Evolutionary conservation across 106 monocot species (phyloP), one percentile per base, ranked within the genome.

Genomic region (Dendrobium huoshanense): DNA sequence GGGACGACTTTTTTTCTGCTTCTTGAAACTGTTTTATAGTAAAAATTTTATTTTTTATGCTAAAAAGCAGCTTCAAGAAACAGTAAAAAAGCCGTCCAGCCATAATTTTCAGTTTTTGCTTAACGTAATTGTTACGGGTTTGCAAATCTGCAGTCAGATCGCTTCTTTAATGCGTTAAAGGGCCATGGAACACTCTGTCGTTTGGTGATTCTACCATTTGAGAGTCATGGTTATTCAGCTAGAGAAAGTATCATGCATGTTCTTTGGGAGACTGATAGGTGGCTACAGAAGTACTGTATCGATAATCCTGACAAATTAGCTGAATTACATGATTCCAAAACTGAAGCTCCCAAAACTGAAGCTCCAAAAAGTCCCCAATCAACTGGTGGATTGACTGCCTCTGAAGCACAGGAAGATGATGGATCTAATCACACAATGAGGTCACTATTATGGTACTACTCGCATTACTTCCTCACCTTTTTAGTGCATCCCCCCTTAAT

Each of bases 221-320:
- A 98, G 83, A 92, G 92, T 80, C 98, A 98, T 73, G 91, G 95
- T 55, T 98, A 98, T 87, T 87, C 92, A 77, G 98, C 98, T 16
- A 92, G 98, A 77, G 95, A 98, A 84, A 98, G 98, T 85, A 95
- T 98, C 84, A 88, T 98, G 98, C 95, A 98, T 87, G 94, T 94
- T 61, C 92, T 98, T 10, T 98, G 98, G 98, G 98, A 98, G 85
- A 91, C 87, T 77, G 98, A 98, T 77, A 87, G 88, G 73, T 98
- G 98, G 98, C 86, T 98, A 61, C 88, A 91, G 82, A 92, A 89
- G 15, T 93, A 92, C 75, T 89, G 89, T 82, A 75, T 86, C 51
- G 75, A 84, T 73, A 87, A 78, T 79, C 54, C 81, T 55, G 86
- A 91, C 33, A 87, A 83, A 31, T 18, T 51, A 77, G 45, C 40